phyloP scores from a whole-genome alignment of 495 filamentous ascomycete species.

The Podospora conica region DNA sequence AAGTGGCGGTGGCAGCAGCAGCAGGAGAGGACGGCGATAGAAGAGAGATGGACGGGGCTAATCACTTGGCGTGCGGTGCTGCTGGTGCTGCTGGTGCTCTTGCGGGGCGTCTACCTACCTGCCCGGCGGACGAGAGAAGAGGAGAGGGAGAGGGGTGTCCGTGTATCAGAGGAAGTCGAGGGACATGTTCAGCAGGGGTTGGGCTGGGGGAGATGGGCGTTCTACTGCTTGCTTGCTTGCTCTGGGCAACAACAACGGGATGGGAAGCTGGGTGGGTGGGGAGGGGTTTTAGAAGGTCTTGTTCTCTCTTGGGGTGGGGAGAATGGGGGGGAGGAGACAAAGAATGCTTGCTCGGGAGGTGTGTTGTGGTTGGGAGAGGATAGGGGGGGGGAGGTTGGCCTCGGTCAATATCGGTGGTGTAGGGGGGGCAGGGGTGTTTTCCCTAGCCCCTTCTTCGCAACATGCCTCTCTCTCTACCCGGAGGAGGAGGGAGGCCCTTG shows the following conservation, averaged over 20 bases:
- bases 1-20: too few relatives aligned
- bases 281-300: background rate
- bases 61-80: too few relatives aligned
- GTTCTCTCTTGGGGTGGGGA: background rate
- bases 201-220: background rate
- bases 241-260: background rate
- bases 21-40: too few relatives aligned
- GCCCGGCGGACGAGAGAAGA: too few relatives aligned
- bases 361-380: background rate
- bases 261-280: too few relatives aligned
- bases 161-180: background rate
- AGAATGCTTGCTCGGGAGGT: background rate
- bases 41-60: too few relatives aligned
- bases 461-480: background rate
- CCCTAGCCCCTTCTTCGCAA: background rate
- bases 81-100: too few relatives aligned
- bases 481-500: background rate
- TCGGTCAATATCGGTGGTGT: background rate
- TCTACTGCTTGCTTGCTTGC: background rate
- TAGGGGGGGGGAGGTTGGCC: background rate
- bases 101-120: too few relatives aligned
- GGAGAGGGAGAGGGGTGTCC: background rate
- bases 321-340: background rate
- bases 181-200: background rate
- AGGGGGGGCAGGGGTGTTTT: background rate